Base-by-base conservation (phyloP, 2,329 filamentous ascomycete species). In the Apiospora koreana region DNA sequence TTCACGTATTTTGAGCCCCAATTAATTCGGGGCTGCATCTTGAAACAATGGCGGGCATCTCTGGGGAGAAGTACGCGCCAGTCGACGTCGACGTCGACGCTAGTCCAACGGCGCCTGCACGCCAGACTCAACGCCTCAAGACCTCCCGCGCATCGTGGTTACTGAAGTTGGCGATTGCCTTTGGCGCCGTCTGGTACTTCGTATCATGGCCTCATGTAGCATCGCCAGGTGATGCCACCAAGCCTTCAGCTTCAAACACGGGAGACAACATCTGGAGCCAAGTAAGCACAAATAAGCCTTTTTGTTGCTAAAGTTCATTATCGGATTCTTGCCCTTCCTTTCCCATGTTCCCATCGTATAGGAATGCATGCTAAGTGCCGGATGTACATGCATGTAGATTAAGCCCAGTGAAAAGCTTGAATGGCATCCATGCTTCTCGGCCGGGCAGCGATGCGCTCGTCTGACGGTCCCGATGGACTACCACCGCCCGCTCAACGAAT, bases 391-490 rank as follows among this genome's bases (percentile, higher is more conserved):
- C n/a, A 41, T 21, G 3, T 72, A 84, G 81, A 85, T 86, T 68
- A 75, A 75, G 8, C 82, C 84, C n/a, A 84, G 80, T 71, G 76
- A 82, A 72, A 80, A 84, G 68, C 79, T 86, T 5, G 73, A 75
- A 71, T 86, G 84, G 83, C 79, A 83, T 66, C 80, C 80, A 65
- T 86, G 84, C 68, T 68, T 69, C 2, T 72, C 71, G 38, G 79
- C 58, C 21, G 41, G 42, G 10, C 42, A 45, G 50, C 23, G 78
- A 70, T 86, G 84, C 74, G 81, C 84, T 58, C 79, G 83, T 28
- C 78, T 86, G 12, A 84, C 83, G 9, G 81, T 86, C 4, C 82
- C 84, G 12, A 83, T 86, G 80, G 84, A 85, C 73, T 85, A 85
- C 71, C 75, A 79, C 70, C 79, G 82, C 18, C 82, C 83, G 10